Percentiles rank a stretch among this genome's conserved stretches.
Conservation (phyloP, 805 yeast genomes). For the Saccharomycopsis fermentans region DNA sequence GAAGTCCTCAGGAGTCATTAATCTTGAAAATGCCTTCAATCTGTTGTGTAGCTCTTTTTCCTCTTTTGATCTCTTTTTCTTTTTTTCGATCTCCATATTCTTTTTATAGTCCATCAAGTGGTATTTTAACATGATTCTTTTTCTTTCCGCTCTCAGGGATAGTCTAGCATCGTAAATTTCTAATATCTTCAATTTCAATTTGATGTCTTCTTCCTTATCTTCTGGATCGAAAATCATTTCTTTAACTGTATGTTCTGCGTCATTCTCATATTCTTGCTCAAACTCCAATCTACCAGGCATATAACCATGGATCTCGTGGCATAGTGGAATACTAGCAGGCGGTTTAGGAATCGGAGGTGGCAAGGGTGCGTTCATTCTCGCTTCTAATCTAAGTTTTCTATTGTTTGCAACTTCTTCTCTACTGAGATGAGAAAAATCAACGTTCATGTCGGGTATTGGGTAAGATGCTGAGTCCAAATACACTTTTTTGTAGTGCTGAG, state of each 20-base stretch:
- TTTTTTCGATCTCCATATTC: slow-evolving; percentile 73
- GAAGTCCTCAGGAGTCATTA: slow-evolving; percentile 76
- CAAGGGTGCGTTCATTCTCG: slow-evolving; percentile 57
- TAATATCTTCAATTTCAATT: slow-evolving; percentile 74
- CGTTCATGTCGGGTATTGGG: slow-evolving; percentile 83
- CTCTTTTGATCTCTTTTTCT: slow-evolving; percentile 58
- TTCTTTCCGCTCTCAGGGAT: slow-evolving; percentile 87
- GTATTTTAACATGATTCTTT: slow-evolving; percentile 70
- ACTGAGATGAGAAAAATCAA: slow-evolving; percentile 48
- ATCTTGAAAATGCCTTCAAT: slow-evolving; percentile 70
- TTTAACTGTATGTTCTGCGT: slow-evolving; percentile 87
- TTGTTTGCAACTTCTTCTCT: slow-evolving; percentile 60
- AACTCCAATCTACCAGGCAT: slow-evolving; percentile 99
- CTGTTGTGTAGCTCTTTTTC: slow-evolving; percentile 73
- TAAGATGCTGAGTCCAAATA: slow-evolving; percentile 63
- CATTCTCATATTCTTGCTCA: slow-evolving; percentile 93
- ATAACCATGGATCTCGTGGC: slow-evolving; percentile 94
- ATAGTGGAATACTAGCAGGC: slow-evolving; percentile 85
- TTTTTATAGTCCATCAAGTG: slow-evolving; percentile 75
- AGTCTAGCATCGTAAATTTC: slow-evolving; percentile 85
- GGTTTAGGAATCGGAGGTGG: slow-evolving; percentile 83
- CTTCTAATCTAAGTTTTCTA: slow-evolving; percentile 64
- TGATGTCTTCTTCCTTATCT: slow-evolving; percentile 80
- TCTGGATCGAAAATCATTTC: slow-evolving; percentile 95
- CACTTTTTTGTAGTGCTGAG: slow-evolving; percentile 62